Evolutionary conservation across 805 yeast genomes (phyloP).

Genomic region (Clavispora phyllophila): DNA sequence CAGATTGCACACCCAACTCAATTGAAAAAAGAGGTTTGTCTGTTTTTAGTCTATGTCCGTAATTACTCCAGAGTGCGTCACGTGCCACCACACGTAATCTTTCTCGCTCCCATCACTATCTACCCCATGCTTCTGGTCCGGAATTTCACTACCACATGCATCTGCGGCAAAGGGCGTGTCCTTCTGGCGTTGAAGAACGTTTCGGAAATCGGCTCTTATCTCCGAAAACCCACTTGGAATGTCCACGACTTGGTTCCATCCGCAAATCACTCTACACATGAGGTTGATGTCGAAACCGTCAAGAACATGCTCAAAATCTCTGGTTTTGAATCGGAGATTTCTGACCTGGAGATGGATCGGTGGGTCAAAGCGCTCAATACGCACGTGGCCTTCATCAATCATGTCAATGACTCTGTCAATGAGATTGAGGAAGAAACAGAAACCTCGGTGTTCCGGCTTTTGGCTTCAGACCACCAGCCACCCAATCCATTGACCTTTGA

Average conservation of each 20-base stretch:
- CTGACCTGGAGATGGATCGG: constrained; percentile 21
- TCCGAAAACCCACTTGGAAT: constrained; percentile 8
- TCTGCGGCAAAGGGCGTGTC: background rate
- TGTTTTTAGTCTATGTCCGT: no score
- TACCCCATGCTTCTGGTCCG: background rate
- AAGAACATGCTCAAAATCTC: constrained; percentile 41
- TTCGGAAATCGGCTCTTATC: constrained; percentile 5
- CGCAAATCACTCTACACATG: constrained; percentile 2
- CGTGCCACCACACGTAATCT: background rate
- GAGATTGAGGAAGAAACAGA: constrained; percentile 5
- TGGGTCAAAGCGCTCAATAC: constrained; percentile 35
- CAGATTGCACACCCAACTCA: no score
- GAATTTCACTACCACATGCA: background rate
- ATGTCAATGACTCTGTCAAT: constrained; percentile 21
- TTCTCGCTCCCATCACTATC: background rate
- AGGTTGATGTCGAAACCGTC: constrained; percentile 14
- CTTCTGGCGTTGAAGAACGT: constrained; percentile 3
- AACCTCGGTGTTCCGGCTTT: constrained; percentile 25
- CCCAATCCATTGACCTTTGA: constrained; percentile 20
- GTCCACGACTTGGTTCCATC: constrained; percentile 13
- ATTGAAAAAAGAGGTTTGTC: no score
- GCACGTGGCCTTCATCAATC: constrained; percentile 48
- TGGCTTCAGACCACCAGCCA: constrained; percentile 29
- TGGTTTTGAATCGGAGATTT: constrained; percentile 37
- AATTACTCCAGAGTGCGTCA: background rate